phyloP scores from a whole-genome alignment of 192 early-diverging fungal species.

The Oehlia diaphana region DNA sequence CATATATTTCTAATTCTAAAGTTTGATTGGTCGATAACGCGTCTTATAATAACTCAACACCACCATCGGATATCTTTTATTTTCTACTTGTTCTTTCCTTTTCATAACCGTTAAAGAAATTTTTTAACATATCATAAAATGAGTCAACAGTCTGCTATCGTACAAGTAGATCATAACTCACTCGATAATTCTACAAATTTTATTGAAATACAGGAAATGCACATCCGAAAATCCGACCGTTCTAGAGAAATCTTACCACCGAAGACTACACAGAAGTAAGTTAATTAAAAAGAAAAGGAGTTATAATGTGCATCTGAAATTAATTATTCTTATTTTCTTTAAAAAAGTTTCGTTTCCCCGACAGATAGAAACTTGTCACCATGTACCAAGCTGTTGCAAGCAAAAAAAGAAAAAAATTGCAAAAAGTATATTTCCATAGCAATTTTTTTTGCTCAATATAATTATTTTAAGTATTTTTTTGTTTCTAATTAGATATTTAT shows the following conservation, averaged over 20 bases:
- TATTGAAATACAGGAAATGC: neutral
- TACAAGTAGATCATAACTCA: too few relatives aligned
- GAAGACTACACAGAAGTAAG: neutral
- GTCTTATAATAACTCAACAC: too few relatives aligned
- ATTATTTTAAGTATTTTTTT: neutral
- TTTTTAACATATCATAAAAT: too few relatives aligned
- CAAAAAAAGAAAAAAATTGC: neutral
- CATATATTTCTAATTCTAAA: too few relatives aligned
- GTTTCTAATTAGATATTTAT: neutral
- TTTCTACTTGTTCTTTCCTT: too few relatives aligned
- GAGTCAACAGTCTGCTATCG: too few relatives aligned
- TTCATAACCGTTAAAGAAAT: too few relatives aligned
- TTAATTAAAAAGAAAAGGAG: neutral
- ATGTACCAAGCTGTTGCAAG: neutral
- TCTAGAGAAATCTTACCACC: neutral
- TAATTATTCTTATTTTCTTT: neutral
- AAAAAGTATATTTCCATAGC: neutral
- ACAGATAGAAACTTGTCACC: neutral
- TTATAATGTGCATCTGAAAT: neutral
- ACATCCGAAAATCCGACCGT: neutral
- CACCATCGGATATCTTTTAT: too few relatives aligned
- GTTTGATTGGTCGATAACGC: too few relatives aligned
- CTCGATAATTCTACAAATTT: neutral
- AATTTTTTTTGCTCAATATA: neutral
- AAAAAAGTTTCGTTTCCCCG: neutral